These are phyloP conservation scores for Cucurbita ficifolia DNA, from an alignment of 306 rosid genomes.

Conservation along the genomic window DNA sequence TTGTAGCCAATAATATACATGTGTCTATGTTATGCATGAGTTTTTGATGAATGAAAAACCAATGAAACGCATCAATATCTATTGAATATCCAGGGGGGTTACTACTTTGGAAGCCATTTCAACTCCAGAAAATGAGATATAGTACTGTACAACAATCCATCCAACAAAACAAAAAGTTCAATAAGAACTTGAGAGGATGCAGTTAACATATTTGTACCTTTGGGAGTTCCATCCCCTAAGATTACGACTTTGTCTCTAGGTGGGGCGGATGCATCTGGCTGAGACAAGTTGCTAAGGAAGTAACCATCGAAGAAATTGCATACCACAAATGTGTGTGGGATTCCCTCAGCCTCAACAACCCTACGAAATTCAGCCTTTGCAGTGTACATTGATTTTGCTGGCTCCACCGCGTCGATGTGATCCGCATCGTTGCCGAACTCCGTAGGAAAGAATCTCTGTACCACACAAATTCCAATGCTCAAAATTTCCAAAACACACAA, in stretches of 20 bases:
- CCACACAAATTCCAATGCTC: neutral
- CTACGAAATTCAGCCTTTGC: slow-evolving; percentile 14
- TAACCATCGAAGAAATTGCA: slow-evolving; percentile 25
- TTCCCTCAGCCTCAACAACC: slow-evolving; percentile 23
- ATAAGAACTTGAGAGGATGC: neutral
- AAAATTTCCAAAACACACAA: neutral
- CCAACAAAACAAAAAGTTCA: neutral
- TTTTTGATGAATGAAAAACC: neutral
- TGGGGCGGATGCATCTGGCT: slow-evolving; percentile 19
- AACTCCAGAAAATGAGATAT: neutral
- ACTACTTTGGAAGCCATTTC: neutral
- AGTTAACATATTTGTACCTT: slow-evolving; percentile 10
- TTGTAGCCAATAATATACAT: neutral
- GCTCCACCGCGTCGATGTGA: slow-evolving; percentile 27
- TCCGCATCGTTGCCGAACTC: slow-evolving; percentile 32
- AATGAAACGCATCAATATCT: neutral
- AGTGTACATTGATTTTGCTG: slow-evolving; percentile 20
- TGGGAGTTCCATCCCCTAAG: slow-evolving; percentile 28
- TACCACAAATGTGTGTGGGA: slow-evolving; percentile 23
- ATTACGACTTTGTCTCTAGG: slow-evolving; percentile 26
- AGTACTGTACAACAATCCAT: neutral
- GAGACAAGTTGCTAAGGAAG: slow-evolving; percentile 15
- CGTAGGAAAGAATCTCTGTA: slow-evolving; percentile 26
- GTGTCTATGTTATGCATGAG: neutral
- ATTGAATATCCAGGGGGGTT: neutral